A percentile compares a stretch with the other conserved stretches of the same genome.
These are phyloP conservation scores for Flammula alnicola DNA, from an alignment of 1,284 basidiomycete species.

Conservation along the genomic window DNA sequence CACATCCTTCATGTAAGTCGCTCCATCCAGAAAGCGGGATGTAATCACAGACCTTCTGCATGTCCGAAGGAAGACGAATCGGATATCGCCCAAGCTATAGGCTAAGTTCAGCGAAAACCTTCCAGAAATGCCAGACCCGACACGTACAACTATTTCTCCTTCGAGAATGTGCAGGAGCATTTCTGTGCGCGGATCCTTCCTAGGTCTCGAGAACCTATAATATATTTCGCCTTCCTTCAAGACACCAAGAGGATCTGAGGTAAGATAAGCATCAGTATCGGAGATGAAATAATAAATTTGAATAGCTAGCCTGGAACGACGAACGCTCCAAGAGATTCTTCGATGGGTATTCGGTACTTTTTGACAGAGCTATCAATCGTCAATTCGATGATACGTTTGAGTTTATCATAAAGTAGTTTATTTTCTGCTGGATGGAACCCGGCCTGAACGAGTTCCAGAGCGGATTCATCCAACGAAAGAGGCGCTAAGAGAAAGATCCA, in stretches of 20 bases:
- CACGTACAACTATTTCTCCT: conserved; percentile 58
- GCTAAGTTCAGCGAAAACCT: background rate
- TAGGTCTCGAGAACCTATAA: conserved; percentile 51
- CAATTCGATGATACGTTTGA: conserved; percentile 49
- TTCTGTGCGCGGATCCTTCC: conserved; percentile 47
- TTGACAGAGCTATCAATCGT: conserved; percentile 52
- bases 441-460: conserved; percentile 60
- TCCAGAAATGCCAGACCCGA: background rate
- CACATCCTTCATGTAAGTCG: background rate
- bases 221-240: conserved; percentile 58
- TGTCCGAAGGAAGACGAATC: conserved; percentile 62
- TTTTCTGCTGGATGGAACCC: conserved; percentile 59
- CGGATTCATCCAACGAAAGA: conserved; percentile 46
- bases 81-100: conserved; percentile 48
- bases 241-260: conserved; percentile 36
- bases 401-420: conserved; percentile 45
- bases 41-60: conserved; percentile 61
- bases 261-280: background rate
- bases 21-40: background rate
- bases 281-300: background rate
- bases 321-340: conserved; percentile 54
- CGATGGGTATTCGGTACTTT: conserved; percentile 60
- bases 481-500: conserved; percentile 36
- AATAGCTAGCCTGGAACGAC: conserved; percentile 66
- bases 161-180: conserved; percentile 44